A percentile compares a stretch with the other conserved stretches of the same genome.
These are phyloP conservation scores for Triglochin maritima DNA, from an alignment of 106 monocot genomes.

Conservation along the genomic window DNA sequence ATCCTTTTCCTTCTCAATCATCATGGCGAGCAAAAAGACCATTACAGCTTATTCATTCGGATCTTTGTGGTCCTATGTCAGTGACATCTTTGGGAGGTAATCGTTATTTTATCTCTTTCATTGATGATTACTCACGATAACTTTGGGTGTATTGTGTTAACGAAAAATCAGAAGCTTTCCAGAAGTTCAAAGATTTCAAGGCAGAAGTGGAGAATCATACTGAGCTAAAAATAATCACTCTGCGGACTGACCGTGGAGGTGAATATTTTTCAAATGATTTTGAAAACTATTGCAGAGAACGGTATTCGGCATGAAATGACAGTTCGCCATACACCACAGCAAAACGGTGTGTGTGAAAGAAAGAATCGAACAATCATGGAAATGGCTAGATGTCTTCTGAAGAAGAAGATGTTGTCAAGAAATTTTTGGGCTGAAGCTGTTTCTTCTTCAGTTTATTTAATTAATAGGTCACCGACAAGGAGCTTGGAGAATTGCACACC, in stretches of 20 bases:
- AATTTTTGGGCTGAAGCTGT: not conserved
- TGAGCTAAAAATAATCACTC: not conserved
- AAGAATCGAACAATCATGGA: slow-evolving; percentile 3
- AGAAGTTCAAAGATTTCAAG: slow-evolving; percentile 11
- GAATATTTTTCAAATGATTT: not conserved
- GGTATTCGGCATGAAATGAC: not conserved
- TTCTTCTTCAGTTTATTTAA: not conserved
- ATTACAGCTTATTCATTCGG: not conserved
- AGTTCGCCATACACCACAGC: not conserved
- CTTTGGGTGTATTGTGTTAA: not conserved
- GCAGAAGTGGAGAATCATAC: not conserved
- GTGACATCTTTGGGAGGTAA: not conserved
- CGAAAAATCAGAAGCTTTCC: not conserved
- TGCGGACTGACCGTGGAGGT: not conserved
- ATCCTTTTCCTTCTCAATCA: not conserved
- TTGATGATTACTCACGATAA: not conserved
- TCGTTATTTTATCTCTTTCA: not conserved
- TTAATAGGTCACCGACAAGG: slow-evolving; percentile 4
- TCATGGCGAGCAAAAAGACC: not conserved
- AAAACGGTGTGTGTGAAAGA: not conserved
- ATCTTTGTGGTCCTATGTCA: not conserved
- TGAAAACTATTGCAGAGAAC: not conserved
- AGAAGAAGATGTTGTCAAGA: slow-evolving; percentile 3
- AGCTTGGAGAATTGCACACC: not conserved
- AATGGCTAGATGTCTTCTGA: slow-evolving; percentile 5